Conservation (phyloP, 208 protist species). For the Leishmania major region DNA sequence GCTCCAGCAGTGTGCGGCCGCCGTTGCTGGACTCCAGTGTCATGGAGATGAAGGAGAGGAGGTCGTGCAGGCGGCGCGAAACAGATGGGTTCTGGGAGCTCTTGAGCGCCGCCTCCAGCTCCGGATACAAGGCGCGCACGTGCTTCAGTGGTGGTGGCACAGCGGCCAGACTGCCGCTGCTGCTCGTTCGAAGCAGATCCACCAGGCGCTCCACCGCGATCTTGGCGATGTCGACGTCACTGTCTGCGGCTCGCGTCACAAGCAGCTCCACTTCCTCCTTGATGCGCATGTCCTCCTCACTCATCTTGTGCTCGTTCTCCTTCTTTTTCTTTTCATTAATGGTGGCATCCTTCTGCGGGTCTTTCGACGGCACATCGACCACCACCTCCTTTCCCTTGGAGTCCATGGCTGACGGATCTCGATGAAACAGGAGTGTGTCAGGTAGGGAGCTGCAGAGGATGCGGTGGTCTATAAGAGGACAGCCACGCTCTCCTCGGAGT, state of each 20-base stretch:
- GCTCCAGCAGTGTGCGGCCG: slow-evolving; percentile 91
- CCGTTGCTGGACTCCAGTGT: slow-evolving; percentile 90
- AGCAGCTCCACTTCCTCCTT: slow-evolving; percentile 95
- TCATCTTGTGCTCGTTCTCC: slow-evolving; percentile 69
- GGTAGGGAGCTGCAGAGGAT: not conserved
- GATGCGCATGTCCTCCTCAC: slow-evolving; percentile 94
- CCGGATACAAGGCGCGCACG: slow-evolving; percentile 94
- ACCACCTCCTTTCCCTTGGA: slow-evolving; percentile 46
- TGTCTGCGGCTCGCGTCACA: slow-evolving; percentile 83
- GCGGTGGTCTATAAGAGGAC: not conserved
- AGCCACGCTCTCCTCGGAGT: not conserved
- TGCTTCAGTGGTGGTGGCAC: slow-evolving; percentile 99
- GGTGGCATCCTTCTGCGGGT: slow-evolving; percentile 54
- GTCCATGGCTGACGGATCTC: slow-evolving; percentile 11
- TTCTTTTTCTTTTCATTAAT: slow-evolving; percentile 49
- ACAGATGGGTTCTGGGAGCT: slow-evolving; percentile 51
- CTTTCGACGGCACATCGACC: slow-evolving; percentile 59
- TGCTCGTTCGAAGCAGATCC: slow-evolving; percentile 94
- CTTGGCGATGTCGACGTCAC: slow-evolving; percentile 73
- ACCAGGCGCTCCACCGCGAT: slow-evolving; percentile 93
- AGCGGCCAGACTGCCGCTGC: slow-evolving; percentile 97
- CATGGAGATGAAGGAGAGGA: slow-evolving; percentile 99
- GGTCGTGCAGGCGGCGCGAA: slow-evolving; percentile 93
- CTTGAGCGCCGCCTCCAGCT: slow-evolving; percentile 90
- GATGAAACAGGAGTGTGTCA: not conserved